These are phyloP conservation scores for Acanthochlamys bracteata DNA, from an alignment of 106 monocot species.

Conservation along the genomic window DNA sequence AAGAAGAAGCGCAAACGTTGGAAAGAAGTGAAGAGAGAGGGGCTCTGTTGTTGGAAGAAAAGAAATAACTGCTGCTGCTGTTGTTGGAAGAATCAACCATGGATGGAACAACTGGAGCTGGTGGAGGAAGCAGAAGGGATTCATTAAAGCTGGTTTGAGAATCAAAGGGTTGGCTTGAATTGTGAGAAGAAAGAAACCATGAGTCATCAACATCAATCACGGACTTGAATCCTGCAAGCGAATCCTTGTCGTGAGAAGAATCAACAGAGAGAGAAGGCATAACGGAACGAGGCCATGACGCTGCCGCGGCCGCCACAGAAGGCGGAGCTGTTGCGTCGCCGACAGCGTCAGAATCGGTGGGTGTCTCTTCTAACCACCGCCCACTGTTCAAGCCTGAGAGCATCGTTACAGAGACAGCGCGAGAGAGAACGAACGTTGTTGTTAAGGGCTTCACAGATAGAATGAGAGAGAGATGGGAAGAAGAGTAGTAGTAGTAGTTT, in stretches of 20 bases:
- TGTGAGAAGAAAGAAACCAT: conserved; percentile 1
- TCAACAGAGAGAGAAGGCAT: background rate
- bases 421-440: background rate
- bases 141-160: conserved; percentile 7
- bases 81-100: background rate
- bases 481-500: background rate
- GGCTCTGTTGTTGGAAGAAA: conserved; percentile 1
- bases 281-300: conserved; percentile 6
- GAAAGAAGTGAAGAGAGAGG: too few relatives aligned
- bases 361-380: conserved; percentile 28
- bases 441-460: background rate
- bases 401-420: conserved; percentile 18
- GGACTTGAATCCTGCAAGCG: conserved; percentile 39
- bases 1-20: too few relatives aligned
- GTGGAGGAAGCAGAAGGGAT: conserved; percentile 27
- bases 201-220: conserved; percentile 61
- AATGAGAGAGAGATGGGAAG: background rate
- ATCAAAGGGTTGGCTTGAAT: background rate
- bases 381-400: conserved; percentile 27
- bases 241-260: conserved; percentile 25
- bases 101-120: conserved; percentile 5
- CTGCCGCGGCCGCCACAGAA: background rate
- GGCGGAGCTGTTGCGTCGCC: conserved; percentile 16
- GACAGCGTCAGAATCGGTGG: conserved; percentile 2
- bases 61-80: conserved; percentile 1